Base-by-base conservation (phyloP, 2,329 filamentous ascomycete genomes). In the Tolypocladium tundrense region DNA sequence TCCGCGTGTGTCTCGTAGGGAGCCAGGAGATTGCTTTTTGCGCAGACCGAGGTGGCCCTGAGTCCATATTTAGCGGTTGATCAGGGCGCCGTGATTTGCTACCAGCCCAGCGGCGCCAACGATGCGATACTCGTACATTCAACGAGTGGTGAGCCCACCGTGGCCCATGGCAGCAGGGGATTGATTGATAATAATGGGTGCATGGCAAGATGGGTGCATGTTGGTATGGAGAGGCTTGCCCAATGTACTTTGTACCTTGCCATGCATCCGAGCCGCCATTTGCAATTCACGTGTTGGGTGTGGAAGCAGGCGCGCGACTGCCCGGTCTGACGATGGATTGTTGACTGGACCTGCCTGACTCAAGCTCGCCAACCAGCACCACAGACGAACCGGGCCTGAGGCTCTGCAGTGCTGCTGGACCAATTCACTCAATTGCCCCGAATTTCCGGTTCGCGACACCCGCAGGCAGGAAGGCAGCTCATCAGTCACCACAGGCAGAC, bases 71-170 rank as follows among this genome's bases (percentile, higher is more conserved):
- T 33, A 7, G 48, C 16, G 48, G 27, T 35, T 24, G 37, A 14
- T 24, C 21, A 40, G 14, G 54, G 16, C 21, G 42, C 16, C 16
- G 14, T 56, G 54, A 57, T 57, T 57, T 57, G 56, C 50, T 57
- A 57, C 56, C 56, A 14, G 33, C 27, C 24, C 52, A 37, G 53
- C 53, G 52, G 52, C 57, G 41, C 57, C 51, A 33, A 27, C 53
- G 42, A 50, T 52, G 57, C 50, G 57, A 58, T 51, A 24, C 2
- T 24, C 21, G 21, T 24, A 53, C 50, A 35, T 51, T 6, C 27
- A n/a, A 16, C 48, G 48, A n/a, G 48, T 51, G 48, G 27, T 35
- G 48, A 51, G 48, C 27, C 48, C 48, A 35, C 27, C 14, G 7
- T 27, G 3, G 27, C 27, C 16, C 43, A 6, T 13, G 14, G 41